Percentiles rank a stretch among this genome's conserved stretches.
These are phyloP conservation scores for Fraxinus floribunda DNA, from an alignment of 305 asterid genomes.

Conservation along the genomic window DNA sequence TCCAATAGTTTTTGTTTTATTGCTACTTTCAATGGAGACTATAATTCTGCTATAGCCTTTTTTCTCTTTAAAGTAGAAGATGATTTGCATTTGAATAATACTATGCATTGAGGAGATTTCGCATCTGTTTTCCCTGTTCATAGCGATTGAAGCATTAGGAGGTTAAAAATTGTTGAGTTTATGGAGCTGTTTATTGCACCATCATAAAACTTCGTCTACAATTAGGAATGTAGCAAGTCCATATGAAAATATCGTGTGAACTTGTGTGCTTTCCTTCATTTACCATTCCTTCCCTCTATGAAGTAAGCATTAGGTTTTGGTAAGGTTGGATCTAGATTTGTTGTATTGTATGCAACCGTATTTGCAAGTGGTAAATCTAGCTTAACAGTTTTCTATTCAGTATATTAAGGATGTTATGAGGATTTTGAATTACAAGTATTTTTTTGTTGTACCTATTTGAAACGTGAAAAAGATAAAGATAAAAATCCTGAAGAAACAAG, in stretches of 20 bases:
- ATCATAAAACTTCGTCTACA: not conserved
- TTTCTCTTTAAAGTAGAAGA: not conserved
- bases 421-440: not conserved
- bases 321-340: not conserved
- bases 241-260: constrained; percentile 3
- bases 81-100: not conserved
- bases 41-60: not conserved
- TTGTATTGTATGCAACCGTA: not conserved
- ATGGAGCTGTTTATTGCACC: constrained; percentile 15
- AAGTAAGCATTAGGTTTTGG: not conserved
- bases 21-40: constrained; percentile 1
- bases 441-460: not conserved
- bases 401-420: not conserved
- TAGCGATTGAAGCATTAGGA: not conserved
- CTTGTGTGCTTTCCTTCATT: constrained; percentile 15
- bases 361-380: constrained; percentile 12
- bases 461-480: not conserved
- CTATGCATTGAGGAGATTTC: not conserved
- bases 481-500: not conserved
- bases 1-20: not conserved
- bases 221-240: not conserved
- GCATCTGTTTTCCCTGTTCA: not conserved
- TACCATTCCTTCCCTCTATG: constrained; percentile 14
- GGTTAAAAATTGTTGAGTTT: constrained; percentile 5
- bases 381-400: not conserved